A percentile compares a stretch with the other conserved stretches of the same genome.
phyloP scores from a whole-genome alignment of 2,329 filamentous ascomycete species.

The Coleophoma eucalyptorum region DNA sequence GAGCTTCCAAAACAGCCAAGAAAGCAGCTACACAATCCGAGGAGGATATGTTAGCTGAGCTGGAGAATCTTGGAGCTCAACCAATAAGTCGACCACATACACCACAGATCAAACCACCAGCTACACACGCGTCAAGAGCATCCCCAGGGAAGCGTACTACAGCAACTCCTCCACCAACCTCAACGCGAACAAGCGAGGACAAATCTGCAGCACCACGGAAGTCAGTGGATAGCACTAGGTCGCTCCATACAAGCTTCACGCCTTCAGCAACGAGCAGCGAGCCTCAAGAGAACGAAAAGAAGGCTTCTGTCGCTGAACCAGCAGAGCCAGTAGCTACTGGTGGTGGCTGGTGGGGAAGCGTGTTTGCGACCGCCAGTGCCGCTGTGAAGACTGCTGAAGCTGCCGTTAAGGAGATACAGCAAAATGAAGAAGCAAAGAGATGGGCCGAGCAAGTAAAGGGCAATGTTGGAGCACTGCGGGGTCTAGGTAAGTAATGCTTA shows the following conservation, averaged over 20 bases:
- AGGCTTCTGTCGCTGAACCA: slow-evolving; percentile 40
- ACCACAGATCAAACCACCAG: slow-evolving; percentile 55
- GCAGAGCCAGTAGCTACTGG: slow-evolving; percentile 34
- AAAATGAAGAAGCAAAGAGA: slow-evolving; percentile 93
- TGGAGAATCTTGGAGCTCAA: slow-evolving; percentile 68
- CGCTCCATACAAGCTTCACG: slow-evolving; percentile 69
- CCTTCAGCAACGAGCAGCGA: slow-evolving; percentile 61
- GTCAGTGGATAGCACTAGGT: slow-evolving; percentile 73
- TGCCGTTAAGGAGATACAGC: slow-evolving; percentile 89
- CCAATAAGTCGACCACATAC: slow-evolving; percentile 75
- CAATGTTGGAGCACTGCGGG: slow-evolving; percentile 75
- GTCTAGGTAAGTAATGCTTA: slow-evolving; percentile 55
- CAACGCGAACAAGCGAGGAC: slow-evolving; percentile 61
- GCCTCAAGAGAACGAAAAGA: slow-evolving; percentile 53
- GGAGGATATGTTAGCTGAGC: slow-evolving; percentile 80
- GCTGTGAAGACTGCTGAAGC: slow-evolving; percentile 90
- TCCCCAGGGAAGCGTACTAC: slow-evolving; percentile 43
- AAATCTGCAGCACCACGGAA: slow-evolving; percentile 53
- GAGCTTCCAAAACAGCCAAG: slow-evolving; percentile 25
- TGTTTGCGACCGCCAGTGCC: slow-evolving; percentile 71
- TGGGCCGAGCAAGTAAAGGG: slow-evolving; percentile 94
- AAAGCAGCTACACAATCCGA: slow-evolving; percentile 34
- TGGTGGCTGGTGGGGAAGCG: slow-evolving; percentile 85
- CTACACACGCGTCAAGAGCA: not conserved
- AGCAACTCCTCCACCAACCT: slow-evolving; percentile 43